Evolutionary conservation across 176 grass and related monocot genomes (phyloP), one percentile per base, ranked within the genome.

Genomic region (Oryza australiensis): DNA sequence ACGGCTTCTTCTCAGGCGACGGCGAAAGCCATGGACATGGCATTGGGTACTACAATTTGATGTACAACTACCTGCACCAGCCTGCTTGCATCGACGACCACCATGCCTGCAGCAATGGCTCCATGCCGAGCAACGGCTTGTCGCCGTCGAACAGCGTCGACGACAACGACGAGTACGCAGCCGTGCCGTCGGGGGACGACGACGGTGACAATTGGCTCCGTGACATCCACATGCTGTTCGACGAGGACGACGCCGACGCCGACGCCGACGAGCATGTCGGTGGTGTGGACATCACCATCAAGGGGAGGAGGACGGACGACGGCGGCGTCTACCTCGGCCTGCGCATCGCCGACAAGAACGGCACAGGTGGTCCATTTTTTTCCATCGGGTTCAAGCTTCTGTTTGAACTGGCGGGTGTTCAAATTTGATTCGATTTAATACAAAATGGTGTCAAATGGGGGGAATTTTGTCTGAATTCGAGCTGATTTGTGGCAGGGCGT

Each of bases 321-420:
- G 94, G 94, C 12, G 42, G 65, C 64, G 88, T 94, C 53, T 94
- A 89, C 88, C 82, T 97, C 71, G 80, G 89, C 11, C 91, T 97
- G 12, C 82, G 89, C 73, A 90, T 97, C 62, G 73, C 82, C 22
- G 94, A 91, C 23, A 88, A 94, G 63, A 82, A 86, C 16, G 74
- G 85, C 65, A 83, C 74, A 63, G 82, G 84, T 79, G 12, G 51
- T 18, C 16, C 1, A 10, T 40, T 18, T 53, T 55, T 55, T 55
- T 55, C n/a, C 7, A 8, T 55, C 18, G 16, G 5, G 26, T 28
- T 28, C 12, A 72, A 42, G 1, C 1, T 23, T 65, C 11, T 2
- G 14, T 9, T 41, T 43, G 42, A 46, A 55, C 51, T 55, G 20
- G 49, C 49, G 7, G 1, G 22, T 59, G 53, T n/a, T 24, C 0